phyloP scores from a whole-genome alignment of 768 basidiomycete species.

The Filobasidium wieringae region DNA sequence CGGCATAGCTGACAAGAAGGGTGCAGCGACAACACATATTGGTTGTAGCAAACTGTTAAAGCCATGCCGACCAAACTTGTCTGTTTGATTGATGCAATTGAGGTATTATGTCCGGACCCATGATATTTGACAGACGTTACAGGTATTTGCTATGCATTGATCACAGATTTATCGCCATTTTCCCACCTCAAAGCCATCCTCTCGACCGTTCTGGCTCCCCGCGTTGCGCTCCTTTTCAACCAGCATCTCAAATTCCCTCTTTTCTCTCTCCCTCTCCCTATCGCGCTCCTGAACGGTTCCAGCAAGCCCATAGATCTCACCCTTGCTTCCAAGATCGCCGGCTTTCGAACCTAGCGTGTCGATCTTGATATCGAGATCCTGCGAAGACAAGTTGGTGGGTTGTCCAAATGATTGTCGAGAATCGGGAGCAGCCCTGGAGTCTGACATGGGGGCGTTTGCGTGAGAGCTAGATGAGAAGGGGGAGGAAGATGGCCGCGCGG shows the following conservation, averaged over 20 bases:
- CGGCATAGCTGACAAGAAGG: too few relatives aligned
- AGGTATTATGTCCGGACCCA: too few relatives aligned
- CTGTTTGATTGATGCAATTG: too few relatives aligned
- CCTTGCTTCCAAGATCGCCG: not conserved
- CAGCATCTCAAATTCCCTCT: conserved; percentile 28
- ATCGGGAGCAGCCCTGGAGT: not conserved
- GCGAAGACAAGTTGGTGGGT: not conserved
- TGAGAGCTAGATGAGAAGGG: not conserved
- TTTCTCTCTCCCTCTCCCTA: conserved; percentile 19
- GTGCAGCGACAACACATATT: too few relatives aligned
- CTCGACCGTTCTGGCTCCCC: not conserved
- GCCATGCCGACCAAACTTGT: too few relatives aligned
- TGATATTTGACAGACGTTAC: too few relatives aligned
- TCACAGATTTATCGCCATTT: conserved; percentile 11
- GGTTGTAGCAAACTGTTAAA: too few relatives aligned
- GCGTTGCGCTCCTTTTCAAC: conserved; percentile 25
- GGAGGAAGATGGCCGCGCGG: not conserved
- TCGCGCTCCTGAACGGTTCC: conserved; percentile 5
- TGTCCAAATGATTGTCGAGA: not conserved
- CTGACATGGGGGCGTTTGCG: not conserved
- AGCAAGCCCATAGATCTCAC: not conserved
- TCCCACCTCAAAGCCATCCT: conserved; percentile 3
- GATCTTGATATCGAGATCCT: conserved; percentile 5
- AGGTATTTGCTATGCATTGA: too few relatives aligned
- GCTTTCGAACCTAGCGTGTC: not conserved